phyloP scores from a whole-genome alignment of 495 filamentous ascomycete species.

The Viridothelium virens region DNA sequence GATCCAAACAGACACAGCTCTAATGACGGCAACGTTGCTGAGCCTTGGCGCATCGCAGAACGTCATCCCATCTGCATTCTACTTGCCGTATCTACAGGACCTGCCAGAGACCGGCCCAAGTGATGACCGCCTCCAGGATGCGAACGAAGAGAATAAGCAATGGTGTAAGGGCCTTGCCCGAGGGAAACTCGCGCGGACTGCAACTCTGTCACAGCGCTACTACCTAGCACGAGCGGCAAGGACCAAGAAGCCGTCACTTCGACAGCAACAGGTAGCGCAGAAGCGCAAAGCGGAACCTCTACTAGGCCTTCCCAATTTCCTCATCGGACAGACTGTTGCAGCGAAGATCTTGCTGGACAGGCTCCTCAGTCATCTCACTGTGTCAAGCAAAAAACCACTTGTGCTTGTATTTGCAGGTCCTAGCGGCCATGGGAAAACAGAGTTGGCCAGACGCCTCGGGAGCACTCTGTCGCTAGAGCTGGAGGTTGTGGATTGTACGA shows the following conservation, averaged over 20 bases:
- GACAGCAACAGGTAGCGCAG: not conserved
- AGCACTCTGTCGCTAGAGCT: slow-evolving; percentile 36
- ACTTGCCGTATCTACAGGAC: slow-evolving; percentile 6
- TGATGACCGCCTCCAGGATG: slow-evolving; percentile 7
- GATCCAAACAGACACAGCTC: slow-evolving; percentile 34
- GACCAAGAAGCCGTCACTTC: not conserved
- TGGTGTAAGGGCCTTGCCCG: not conserved
- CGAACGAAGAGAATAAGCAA: not conserved
- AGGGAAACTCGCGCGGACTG: not conserved
- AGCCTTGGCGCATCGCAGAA: slow-evolving; percentile 34
- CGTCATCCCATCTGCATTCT: slow-evolving; percentile 18
- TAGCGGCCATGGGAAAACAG: slow-evolving; percentile 11
- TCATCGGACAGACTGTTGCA: not conserved
- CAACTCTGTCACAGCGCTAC: not conserved
- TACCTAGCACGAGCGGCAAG: not conserved
- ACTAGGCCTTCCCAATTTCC: not conserved
- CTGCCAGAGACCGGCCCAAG: not conserved
- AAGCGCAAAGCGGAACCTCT: not conserved
- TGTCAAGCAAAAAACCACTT: not conserved
- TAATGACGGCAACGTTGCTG: slow-evolving; percentile 33
- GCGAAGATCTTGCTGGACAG: not conserved
- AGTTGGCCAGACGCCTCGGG: slow-evolving; percentile 21
- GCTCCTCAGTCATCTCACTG: slow-evolving; percentile 4
- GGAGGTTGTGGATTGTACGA: slow-evolving; percentile 41
- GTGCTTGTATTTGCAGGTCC: slow-evolving; percentile 13